Conservation (phyloP, 192 early-diverging fungal species). For the Geosiphon pyriformis region DNA sequence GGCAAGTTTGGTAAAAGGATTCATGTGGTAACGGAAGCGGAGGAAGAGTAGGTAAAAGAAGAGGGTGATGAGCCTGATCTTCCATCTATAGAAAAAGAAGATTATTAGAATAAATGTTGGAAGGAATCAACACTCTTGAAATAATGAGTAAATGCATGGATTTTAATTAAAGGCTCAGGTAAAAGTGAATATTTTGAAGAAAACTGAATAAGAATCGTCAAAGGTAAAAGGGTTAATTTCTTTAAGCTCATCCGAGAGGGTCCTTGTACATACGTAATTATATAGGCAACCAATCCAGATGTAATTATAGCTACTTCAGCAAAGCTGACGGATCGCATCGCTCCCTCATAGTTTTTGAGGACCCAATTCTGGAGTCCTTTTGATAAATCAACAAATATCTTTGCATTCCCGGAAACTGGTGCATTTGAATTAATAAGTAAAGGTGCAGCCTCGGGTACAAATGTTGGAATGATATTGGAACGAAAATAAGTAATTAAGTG, state of each 20-base stretch:
- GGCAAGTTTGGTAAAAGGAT: conserved; percentile 41
- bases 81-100: conserved; percentile 37
- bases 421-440: background rate
- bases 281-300: conserved; percentile 49
- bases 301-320: conserved; percentile 67
- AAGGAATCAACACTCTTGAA: conserved; percentile 11
- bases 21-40: conserved; percentile 65
- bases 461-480: conserved; percentile 57
- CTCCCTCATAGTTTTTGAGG: conserved; percentile 53
- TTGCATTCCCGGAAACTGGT: conserved; percentile 28
- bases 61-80: conserved; percentile 46
- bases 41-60: conserved; percentile 68
- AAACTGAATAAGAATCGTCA: conserved; percentile 2
- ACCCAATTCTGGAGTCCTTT: conserved; percentile 49
- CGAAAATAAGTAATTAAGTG: conserved; percentile 67
- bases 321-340: conserved; percentile 60
- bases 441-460: conserved; percentile 48
- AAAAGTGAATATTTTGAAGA: conserved; percentile 20
- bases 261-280: conserved; percentile 39
- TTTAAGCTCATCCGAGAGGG: too few species aligned
- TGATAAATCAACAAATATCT: conserved; percentile 32
- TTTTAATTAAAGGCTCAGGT: too few species aligned
- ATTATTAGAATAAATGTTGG: conserved; percentile 29
- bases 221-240: conserved; percentile 1
- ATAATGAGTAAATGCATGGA: too few species aligned